A percentile compares a stretch with the other conserved stretches of the same genome.
Evolutionary conservation across 345 rosid species (phyloP).

Genomic region (Gossypium longicalyx): DNA sequence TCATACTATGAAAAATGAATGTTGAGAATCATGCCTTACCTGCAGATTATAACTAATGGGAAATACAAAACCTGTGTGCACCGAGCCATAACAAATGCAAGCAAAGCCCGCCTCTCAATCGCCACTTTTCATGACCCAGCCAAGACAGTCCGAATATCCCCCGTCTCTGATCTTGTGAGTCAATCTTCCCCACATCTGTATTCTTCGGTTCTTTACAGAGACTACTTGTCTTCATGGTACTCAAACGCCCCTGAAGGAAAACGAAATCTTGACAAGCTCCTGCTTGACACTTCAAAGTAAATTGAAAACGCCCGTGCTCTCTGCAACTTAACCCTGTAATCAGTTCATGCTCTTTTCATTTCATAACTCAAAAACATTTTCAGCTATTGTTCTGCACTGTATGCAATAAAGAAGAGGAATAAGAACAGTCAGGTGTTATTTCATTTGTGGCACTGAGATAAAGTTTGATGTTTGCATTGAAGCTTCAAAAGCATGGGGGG

Average conservation of each 20-base stretch:
- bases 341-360: not conserved
- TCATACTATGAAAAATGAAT: not conserved
- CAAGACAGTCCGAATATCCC: conserved; percentile 52
- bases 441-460: not conserved
- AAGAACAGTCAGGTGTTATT: not conserved
- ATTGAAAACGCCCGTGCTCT: not conserved
- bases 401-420: not conserved
- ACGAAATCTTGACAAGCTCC: conserved; percentile 66
- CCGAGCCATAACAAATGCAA: conserved; percentile 64
- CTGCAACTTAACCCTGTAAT: conserved; percentile 2
- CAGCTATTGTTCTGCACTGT: not conserved
- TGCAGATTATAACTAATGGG: conserved; percentile 80
- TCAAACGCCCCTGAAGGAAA: conserved; percentile 75
- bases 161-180: conserved; percentile 44
- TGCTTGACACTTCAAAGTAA: conserved; percentile 11
- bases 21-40: conserved; percentile 1
- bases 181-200: conserved; percentile 39
- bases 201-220: conserved; percentile 50
- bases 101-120: conserved; percentile 58
- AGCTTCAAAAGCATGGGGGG: not conserved
- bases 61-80: conserved; percentile 63
- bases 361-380: conserved; percentile 2
- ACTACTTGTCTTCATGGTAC: conserved; percentile 78
- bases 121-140: conserved; percentile 90
- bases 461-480: not conserved